phyloP scores from a whole-genome alignment of 108 stramenopile species.

The Skeletonema potamos region DNA sequence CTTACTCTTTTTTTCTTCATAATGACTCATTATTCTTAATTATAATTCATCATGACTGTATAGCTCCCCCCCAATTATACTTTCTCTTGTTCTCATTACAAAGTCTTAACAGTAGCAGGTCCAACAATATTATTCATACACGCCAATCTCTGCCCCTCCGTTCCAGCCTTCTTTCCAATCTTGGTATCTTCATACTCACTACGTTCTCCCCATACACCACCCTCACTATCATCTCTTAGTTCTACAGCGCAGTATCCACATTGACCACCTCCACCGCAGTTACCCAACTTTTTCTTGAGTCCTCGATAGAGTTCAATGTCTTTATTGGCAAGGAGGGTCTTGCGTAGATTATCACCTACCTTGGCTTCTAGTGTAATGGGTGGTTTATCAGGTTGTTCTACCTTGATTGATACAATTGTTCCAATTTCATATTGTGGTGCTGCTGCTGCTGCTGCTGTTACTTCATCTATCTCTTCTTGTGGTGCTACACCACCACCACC shows the following conservation, averaged over 20 bases:
- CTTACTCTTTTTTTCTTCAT: too few relatives aligned
- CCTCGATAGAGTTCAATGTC: conserved; percentile 80
- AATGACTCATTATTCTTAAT: background rate
- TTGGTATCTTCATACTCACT: conserved; percentile 71
- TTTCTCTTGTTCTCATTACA: conserved; percentile 7
- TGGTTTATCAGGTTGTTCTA: conserved; percentile 51
- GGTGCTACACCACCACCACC: background rate
- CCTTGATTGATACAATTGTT: conserved; percentile 58
- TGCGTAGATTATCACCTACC: conserved; percentile 83
- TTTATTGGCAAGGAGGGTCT: conserved; percentile 57
- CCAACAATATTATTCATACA: conserved; percentile 84
- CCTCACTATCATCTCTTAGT: conserved; percentile 40
- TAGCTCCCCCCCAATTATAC: background rate
- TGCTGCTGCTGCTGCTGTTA: background rate
- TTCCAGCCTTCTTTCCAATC: conserved; percentile 47
- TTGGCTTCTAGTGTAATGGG: conserved; percentile 56
- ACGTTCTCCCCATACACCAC: conserved; percentile 65
- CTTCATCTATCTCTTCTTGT: background rate
- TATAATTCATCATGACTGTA: background rate
- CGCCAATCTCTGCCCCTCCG: conserved; percentile 44
- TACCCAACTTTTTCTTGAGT: conserved; percentile 73
- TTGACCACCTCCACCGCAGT: conserved; percentile 77
- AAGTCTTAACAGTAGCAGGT: conserved; percentile 68
- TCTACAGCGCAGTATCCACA: conserved; percentile 83
- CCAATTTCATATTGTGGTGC: conserved; percentile 50